phyloP scores from a whole-genome alignment of 257 asterid genomes.

The Verbena officinalis region DNA sequence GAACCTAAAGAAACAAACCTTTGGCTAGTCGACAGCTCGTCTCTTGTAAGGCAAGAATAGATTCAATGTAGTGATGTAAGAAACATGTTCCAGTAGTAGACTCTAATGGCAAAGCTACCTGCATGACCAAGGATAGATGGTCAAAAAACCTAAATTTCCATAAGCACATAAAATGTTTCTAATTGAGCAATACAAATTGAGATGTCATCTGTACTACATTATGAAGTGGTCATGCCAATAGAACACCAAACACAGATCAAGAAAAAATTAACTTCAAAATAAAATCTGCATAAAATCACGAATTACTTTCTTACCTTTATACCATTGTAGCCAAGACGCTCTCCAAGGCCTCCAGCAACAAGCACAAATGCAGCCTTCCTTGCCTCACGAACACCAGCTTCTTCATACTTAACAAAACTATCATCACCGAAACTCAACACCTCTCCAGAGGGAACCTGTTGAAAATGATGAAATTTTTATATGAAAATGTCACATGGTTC shows the following conservation, averaged over 20 bases:
- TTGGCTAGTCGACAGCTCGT: slow-evolving; percentile 65
- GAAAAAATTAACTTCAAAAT: slow-evolving; percentile 5
- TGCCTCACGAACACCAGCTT: slow-evolving; percentile 83
- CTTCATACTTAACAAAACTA: slow-evolving; percentile 66
- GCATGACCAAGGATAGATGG: slow-evolving; percentile 35
- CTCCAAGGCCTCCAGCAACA: slow-evolving; percentile 99
- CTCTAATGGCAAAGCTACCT: slow-evolving; percentile 96
- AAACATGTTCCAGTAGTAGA: slow-evolving; percentile 84
- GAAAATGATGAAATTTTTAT: slow-evolving; percentile 22
- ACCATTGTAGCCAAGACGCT: slow-evolving; percentile 98
- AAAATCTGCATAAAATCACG: not conserved
- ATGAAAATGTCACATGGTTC: slow-evolving; percentile 20
- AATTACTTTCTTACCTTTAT: slow-evolving; percentile 63
- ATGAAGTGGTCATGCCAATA: slow-evolving; percentile 10
- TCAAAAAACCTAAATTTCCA: slow-evolving; percentile 30
- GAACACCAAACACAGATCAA: slow-evolving; percentile 19
- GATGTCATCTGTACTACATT: not conserved
- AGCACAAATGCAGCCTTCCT: slow-evolving; percentile 93
- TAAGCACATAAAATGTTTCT: slow-evolving; percentile 21
- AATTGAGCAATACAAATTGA: not conserved
- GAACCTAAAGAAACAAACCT: slow-evolving; percentile 56
- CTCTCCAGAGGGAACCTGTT: slow-evolving; percentile 96
- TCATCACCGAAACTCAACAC: slow-evolving; percentile 73
- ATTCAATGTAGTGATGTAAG: slow-evolving; percentile 87
- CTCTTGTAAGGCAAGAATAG: slow-evolving; percentile 92